A percentile compares a stretch with the other conserved stretches of the same genome.
Conservation (phyloP, 495 filamentous ascomycete species). For the Astrothelium macrocarpum region DNA sequence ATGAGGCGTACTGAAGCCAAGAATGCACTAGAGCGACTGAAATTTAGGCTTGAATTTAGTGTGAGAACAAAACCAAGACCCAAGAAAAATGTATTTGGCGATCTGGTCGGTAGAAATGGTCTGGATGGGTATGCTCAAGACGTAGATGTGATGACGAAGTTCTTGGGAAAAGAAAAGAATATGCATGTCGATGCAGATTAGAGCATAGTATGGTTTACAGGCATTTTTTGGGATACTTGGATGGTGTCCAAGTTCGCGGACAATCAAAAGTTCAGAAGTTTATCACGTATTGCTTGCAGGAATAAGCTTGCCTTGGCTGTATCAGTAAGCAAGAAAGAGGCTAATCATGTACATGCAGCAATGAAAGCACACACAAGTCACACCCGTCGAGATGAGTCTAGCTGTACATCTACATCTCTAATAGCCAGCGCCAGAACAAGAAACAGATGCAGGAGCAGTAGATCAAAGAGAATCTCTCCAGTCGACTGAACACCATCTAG, state of each 20-base stretch:
- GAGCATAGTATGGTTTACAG: background rate
- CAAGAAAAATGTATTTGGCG: conserved; percentile 47
- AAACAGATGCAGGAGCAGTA: background rate
- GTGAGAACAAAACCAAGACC: conserved; percentile 57
- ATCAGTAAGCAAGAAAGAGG: background rate
- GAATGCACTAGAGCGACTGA: conserved; percentile 56
- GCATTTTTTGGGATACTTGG: background rate
- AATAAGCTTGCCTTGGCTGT: background rate
- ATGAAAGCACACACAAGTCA: background rate
- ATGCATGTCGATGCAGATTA: background rate
- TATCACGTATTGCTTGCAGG: background rate
- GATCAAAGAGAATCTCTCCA: background rate
- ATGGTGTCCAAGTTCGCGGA: background rate
- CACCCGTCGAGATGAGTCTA: background rate
- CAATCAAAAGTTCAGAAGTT: background rate
- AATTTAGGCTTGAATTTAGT: conserved; percentile 58
- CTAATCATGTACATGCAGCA: background rate
- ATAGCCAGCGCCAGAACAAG: background rate
- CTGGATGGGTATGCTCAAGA: background rate
- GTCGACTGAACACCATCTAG: conserved; percentile 29
- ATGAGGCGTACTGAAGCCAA: conserved; percentile 66
- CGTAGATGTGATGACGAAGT: background rate
- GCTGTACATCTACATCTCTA: background rate
- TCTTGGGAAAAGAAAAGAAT: background rate
- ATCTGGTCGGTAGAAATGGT: conserved; percentile 7